Conservation (phyloP, 768 basidiomycete species). For the Russula abietina region DNA sequence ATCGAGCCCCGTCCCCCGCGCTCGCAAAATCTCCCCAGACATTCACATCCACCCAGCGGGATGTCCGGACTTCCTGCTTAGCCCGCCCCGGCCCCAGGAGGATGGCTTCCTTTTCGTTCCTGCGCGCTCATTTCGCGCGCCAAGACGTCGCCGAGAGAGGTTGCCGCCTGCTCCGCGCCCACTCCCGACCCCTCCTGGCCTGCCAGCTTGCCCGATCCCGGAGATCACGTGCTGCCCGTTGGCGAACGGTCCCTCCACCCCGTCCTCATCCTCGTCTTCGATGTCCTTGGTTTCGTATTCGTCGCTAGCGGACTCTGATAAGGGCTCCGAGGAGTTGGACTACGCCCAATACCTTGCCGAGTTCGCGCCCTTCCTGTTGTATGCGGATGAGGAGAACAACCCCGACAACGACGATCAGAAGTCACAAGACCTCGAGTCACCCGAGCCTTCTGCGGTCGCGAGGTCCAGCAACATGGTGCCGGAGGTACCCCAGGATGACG, state of each 20-base stretch:
- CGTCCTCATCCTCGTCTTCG: background rate
- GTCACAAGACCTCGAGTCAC: background rate
- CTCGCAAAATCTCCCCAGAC: conserved; percentile 1
- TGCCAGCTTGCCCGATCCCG: background rate
- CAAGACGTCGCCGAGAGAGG: background rate
- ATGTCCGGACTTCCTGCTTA: background rate
- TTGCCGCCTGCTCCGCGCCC: background rate
- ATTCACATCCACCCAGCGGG: background rate
- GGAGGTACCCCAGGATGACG: background rate
- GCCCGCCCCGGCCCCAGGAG: background rate
- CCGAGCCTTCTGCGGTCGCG: background rate
- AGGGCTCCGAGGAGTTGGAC: background rate
- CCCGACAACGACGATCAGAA: background rate
- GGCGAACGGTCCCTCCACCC: background rate
- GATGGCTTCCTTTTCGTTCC: conserved; percentile 16
- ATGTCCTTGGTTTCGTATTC: background rate
- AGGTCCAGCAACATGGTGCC: background rate
- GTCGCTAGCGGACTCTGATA: background rate
- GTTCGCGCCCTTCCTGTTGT: background rate
- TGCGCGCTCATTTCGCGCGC: background rate
- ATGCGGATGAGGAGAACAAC: background rate
- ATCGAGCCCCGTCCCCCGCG: background rate
- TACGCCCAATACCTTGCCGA: background rate
- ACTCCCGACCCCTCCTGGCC: conserved; percentile 11
- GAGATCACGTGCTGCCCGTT: background rate